Base-by-base conservation (phyloP, 768 basidiomycete species). In the Collybia sordida region DNA sequence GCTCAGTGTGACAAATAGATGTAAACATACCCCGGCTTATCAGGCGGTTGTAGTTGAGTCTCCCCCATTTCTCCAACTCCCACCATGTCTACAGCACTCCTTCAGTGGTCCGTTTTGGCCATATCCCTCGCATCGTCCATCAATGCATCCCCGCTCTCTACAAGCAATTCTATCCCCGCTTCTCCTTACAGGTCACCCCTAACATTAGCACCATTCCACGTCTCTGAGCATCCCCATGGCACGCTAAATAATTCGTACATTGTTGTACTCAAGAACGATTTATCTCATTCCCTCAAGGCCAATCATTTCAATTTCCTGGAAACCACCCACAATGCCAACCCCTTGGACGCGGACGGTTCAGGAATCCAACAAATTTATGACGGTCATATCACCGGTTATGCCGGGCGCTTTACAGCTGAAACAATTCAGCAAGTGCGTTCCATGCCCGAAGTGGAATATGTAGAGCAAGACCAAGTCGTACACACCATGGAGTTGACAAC, bases 381-480 rank as follows among this genome's bases (percentile, higher is more conserved):
- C 45, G 77, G 81, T 31, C 80, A 83, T 53, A 67, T 86, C 61
- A 82, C 79, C 50, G 91, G 90, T 35, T 97, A 95, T 65, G 78
- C 93, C 19, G 95, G 93, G 31, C 73, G 69, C 59, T 95, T 98
- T 75, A 79, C 85, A 17, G 69, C 80, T 23, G 62, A 66, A 24
- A 86, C 88, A 37, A 63, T 99, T 44, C 79, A 91, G 47, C 77
- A 81, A 60, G 84, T 99, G 65, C 80, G 96, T 46, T 67, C 77
- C 43, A 77, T 86, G 75, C 93, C 93, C 8, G 94, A 96, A 66
- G 95, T 99, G 25, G 88, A 84, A 15, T 96, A 88, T 62, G 75
- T 99, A 45, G 97, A 99, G 77, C 82, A 78, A 50, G 97, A 99
- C 77, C 94, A 97, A 74, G 73, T 95, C 59, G 93, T 98, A n/a